phyloP scores from a whole-genome alignment of 805 yeast species.

The Blastobotrys muscicola region DNA sequence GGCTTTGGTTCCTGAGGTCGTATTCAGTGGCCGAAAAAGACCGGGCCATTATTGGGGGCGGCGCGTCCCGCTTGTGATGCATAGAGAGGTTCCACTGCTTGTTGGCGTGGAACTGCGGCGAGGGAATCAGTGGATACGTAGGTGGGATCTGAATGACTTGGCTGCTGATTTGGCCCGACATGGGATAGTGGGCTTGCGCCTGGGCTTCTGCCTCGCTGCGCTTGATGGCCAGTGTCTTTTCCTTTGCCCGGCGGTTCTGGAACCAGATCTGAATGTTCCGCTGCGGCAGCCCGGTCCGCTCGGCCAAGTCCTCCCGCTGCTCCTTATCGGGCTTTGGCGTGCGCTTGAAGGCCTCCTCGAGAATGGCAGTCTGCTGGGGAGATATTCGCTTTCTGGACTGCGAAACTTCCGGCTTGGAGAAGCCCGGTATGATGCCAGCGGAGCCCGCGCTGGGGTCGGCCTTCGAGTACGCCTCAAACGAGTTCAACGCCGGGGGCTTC shows the following conservation, averaged over 20 bases:
- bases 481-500: no score
- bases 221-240: conserved; percentile 40
- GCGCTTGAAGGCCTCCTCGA: conserved; percentile 59
- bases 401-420: conserved; percentile 1
- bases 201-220: neutral
- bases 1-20: no score
- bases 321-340: conserved; percentile 72
- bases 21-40: no score
- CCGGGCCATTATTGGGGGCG: no score
- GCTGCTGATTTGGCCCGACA: conserved; percentile 4
- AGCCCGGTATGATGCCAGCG: conserved; percentile 5
- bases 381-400: conserved; percentile 22
- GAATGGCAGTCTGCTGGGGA: conserved; percentile 35
- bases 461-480: conserved; percentile 7
- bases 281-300: conserved; percentile 66
- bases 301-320: conserved; percentile 58
- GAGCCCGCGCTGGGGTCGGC: conserved; percentile 4
- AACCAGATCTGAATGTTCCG: conserved; percentile 91
- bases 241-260: conserved; percentile 61
- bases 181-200: conserved; percentile 1
- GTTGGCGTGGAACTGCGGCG: neutral
- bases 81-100: no score
- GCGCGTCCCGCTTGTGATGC: no score
- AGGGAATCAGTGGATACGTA: neutral
- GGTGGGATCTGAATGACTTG: conserved; percentile 6